phyloP scores from a whole-genome alignment of 2,329 filamentous ascomycete genomes.

The Lecanoromycetidae sp. region DNA sequence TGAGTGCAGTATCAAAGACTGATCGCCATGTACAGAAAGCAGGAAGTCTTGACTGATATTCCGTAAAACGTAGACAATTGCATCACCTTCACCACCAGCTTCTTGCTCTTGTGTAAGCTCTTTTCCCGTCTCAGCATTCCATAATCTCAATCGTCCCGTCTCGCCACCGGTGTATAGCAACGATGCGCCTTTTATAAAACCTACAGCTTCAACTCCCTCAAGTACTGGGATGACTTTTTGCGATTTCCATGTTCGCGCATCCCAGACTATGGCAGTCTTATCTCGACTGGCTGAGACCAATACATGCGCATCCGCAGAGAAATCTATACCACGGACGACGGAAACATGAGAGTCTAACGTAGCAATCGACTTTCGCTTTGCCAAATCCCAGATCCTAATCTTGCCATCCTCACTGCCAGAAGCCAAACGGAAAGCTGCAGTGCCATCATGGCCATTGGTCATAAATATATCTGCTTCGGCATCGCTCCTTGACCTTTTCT shows the following conservation, averaged over 20 bases:
- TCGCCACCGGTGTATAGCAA: constrained; percentile 76
- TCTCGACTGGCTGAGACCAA: constrained; percentile 80
- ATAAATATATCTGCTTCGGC: constrained; percentile 34
- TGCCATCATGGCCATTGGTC: constrained; percentile 35
- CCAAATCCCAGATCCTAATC: constrained; percentile 79
- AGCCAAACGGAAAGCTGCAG: constrained; percentile 59
- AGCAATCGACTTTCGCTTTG: constrained; percentile 65
- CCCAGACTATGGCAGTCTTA: constrained; percentile 90
- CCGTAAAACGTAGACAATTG: constrained; percentile 61
- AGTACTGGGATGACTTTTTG: constrained; percentile 70
- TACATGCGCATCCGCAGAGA: constrained; percentile 58
- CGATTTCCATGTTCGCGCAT: constrained; percentile 71
- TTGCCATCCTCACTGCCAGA: constrained; percentile 92
- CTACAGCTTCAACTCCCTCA: constrained; percentile 73
- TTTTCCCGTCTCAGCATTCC: constrained; percentile 63
- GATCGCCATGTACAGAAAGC: constrained; percentile 75
- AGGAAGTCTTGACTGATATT: constrained; percentile 55
- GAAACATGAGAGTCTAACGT: constrained; percentile 87
- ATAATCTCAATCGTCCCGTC: constrained; percentile 70
- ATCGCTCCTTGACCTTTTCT: constrained; percentile 24
- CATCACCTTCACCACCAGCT: constrained; percentile 45
- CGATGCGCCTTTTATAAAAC: constrained; percentile 60
- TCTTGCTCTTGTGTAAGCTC: constrained; percentile 70
- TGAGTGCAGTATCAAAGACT: constrained; percentile 66
- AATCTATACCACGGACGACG: constrained; percentile 79